A percentile compares a stretch with the other conserved stretches of the same genome.
phyloP scores from a whole-genome alignment of 805 yeast species.

The Yarrowia deformans region DNA sequence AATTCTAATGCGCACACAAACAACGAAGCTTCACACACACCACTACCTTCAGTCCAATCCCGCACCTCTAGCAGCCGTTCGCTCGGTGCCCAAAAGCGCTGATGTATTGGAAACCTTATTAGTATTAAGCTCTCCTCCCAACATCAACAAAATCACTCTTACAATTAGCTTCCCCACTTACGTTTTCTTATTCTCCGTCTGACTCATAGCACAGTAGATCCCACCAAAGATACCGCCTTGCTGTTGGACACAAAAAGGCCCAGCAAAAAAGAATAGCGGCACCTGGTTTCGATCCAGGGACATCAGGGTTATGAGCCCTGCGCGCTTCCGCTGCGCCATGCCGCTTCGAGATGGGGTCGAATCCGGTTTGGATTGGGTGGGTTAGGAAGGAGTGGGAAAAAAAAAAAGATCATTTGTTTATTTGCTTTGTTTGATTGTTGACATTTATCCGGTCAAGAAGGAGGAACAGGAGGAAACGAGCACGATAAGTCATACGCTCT shows the following conservation, averaged over 20 bases:
- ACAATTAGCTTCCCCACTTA: too few species aligned
- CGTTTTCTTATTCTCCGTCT: too few species aligned
- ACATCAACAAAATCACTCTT: neutral
- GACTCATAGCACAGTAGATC: constrained; percentile 10
- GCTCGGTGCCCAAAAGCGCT: neutral
- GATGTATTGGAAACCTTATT: neutral
- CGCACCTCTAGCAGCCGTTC: neutral
- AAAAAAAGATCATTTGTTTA: too few species aligned
- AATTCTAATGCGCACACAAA: neutral
- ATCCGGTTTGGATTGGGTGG: too few species aligned
- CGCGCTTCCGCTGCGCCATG: constrained; percentile 79
- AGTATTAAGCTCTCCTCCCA: neutral
- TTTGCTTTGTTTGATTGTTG: too few species aligned
- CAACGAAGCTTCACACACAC: neutral
- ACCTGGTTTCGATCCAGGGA: constrained; percentile 92
- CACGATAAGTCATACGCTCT: too few species aligned
- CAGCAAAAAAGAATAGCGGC: constrained; percentile 60
- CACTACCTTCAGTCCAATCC: neutral
- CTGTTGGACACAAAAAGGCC: neutral
- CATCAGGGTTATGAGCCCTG: constrained; percentile 97
- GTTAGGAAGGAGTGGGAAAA: too few species aligned
- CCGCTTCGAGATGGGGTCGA: constrained; percentile 45
- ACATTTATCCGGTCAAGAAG: too few species aligned
- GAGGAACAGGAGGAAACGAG: too few species aligned
- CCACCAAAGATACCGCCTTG: neutral